Evolutionary conservation across 306 rosid genomes (phyloP), one percentile per base, ranked within the genome.

Genomic region (Dicorynia guianensis): DNA sequence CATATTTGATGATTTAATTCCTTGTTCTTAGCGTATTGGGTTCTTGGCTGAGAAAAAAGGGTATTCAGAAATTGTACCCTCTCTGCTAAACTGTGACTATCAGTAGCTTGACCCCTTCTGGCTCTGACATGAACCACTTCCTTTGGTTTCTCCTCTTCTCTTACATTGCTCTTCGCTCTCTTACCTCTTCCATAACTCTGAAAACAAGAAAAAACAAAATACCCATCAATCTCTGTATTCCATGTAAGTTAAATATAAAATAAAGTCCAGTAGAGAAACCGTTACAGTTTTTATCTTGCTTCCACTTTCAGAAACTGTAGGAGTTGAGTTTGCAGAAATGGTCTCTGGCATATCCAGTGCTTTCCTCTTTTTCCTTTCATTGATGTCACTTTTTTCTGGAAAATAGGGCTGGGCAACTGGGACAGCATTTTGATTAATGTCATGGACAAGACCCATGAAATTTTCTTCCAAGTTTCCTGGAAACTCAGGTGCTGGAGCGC

Each of bases 51-150:
- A 25, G 61, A 73, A 52, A 15, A 18, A 48, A 67, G 19, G 5
- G 44, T 15, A 40, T 34, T 78, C 19, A 56, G 35, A 18, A 68
- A 69, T 42, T 40, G 46, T 93, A 95, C 99, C 97, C 99, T 92
- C 82, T 95, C 99, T 73, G 99, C 98, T 79, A 95, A 79, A 61
- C 99, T 95, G 81, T 95, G 99, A 82, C 97, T 95, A 69, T 95
- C 97, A 36, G 98, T 95, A 58, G 99, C 99, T 82, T 95, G 99
- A 42, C 99, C 99, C 85, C 99, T 89, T 87, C 93, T 92, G 43
- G 99, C 98, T 90, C 99, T 87, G 19, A 95, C 98, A 81, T 92
- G 98, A 80, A 95, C 97, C 48, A 95, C 96, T 78, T 89, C 99
- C 81, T 85, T 90, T 69, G 77, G 63, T 67, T 87, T 89, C 56